Base-by-base conservation (phyloP, 805 yeast genomes). In the Starmerella sirachaensis region DNA sequence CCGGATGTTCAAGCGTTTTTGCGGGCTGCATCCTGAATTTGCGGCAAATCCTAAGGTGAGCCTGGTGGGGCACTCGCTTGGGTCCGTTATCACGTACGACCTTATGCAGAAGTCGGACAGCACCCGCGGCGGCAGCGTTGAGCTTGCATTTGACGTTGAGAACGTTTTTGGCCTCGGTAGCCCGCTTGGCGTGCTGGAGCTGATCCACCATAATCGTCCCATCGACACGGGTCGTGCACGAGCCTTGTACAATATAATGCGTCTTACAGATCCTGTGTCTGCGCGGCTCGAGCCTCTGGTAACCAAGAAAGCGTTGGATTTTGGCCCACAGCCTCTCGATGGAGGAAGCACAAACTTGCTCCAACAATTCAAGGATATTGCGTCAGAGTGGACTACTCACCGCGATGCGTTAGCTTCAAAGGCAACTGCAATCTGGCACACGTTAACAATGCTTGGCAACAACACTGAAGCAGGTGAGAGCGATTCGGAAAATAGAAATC, bases 261-360 rank as follows among this genome's bases (percentile, higher is more conserved):
- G 88, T 49, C 82, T 88, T 0, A 78, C 93, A 47, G 98, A 88
- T 54, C 94, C 96, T 0, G 77, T 91, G 28, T 86, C 88, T 0
- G 84, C 86, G 51, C 64, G 97, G 38, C 60, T 86, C 41, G 98
- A 88, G 57, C 98, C 98, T 1, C 60, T 88, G 40, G 68, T 86
- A 5, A 59, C 64, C 42, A 63, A 49, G 67, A 16, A 58, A 53
- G 42, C 76, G 46, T 61, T 74, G 0, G 54, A 62, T 7, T 58
- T 66, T 39, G 64, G 67, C 44, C 81, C 88, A 0, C 72, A 65
- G 38, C 59, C 61, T 13, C 66, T 80, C 12, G 78, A 82, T 1
- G 74, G 69, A 48, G 72, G 60, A 2, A 55, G 59, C 31, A 62
- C 63, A 13, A 58, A 63, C 16, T 46, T 66, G 33, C 54, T 62